These are phyloP conservation scores for Pichia sp. DNA, from an alignment of 1,139 yeast genomes.

Conservation along the genomic window DNA sequence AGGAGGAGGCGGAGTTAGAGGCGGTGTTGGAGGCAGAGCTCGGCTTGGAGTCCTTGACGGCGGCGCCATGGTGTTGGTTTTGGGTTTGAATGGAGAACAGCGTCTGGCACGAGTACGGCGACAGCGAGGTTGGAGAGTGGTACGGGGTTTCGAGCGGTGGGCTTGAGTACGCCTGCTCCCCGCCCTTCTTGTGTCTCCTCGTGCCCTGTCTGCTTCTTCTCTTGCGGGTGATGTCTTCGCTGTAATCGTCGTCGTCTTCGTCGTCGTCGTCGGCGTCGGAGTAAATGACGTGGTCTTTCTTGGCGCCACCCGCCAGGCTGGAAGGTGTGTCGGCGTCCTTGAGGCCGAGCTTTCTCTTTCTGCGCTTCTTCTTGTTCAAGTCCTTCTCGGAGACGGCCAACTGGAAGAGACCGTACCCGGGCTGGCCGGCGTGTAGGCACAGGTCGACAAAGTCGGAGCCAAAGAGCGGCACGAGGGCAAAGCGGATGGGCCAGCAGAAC, in stretches of 20 bases:
- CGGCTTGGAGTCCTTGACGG: neutral
- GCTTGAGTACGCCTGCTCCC: neutral
- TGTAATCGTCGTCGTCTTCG: no score
- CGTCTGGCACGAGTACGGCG: no score
- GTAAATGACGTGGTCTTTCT: no score
- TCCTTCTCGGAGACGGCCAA: slow-evolving; percentile 29
- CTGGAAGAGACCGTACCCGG: slow-evolving; percentile 65
- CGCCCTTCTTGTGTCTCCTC: neutral
- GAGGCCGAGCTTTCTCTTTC: slow-evolving; percentile 2
- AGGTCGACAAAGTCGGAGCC: slow-evolving; percentile 68
- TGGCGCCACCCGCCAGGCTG: neutral
- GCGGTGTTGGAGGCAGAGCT: neutral
- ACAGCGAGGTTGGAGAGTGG: neutral
- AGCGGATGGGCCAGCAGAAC: slow-evolving; percentile 76
- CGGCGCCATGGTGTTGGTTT: no score
- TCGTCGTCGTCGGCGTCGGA: no score
- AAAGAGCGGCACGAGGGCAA: slow-evolving; percentile 72
- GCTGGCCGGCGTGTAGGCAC: slow-evolving; percentile 63
- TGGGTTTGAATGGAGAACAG: no score
- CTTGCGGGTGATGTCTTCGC: no score
- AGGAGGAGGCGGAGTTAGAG: neutral
- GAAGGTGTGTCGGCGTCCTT: neutral
- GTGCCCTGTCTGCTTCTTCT: neutral
- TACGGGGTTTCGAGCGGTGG: neutral
- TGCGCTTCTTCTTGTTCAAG: slow-evolving; percentile 19